phyloP scores from a whole-genome alignment of 805 yeast species.

The Yarrowia phangngaensis region DNA sequence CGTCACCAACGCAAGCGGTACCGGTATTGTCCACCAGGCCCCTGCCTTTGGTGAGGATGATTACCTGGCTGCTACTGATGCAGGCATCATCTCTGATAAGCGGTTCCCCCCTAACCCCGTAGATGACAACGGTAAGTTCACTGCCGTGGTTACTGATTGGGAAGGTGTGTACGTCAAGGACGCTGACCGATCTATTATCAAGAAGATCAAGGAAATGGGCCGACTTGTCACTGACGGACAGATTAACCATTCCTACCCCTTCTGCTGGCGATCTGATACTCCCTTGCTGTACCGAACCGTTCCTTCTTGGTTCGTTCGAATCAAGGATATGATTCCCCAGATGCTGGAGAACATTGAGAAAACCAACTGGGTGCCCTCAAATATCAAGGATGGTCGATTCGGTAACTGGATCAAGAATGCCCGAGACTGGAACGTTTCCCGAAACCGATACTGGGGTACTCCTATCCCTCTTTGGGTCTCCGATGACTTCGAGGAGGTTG shows the following conservation, averaged over 20 bases:
- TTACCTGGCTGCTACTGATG: slow-evolving; percentile 72
- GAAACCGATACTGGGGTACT: slow-evolving; percentile 99
- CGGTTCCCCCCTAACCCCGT: slow-evolving; percentile 86
- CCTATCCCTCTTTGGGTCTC: slow-evolving; percentile 98
- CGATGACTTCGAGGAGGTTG: slow-evolving; percentile 87
- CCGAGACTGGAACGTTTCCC: slow-evolving; percentile 97
- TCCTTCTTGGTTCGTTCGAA: slow-evolving; percentile 97
- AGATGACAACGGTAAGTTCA: slow-evolving; percentile 87
- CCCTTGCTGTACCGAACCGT: slow-evolving; percentile 94
- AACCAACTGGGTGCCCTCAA: slow-evolving; percentile 92
- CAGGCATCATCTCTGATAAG: slow-evolving; percentile 69
- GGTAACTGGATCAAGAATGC: slow-evolving; percentile 98
- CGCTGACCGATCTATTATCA: slow-evolving; percentile 89
- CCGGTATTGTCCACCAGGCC: slow-evolving; percentile 97
- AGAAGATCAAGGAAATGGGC: slow-evolving; percentile 72
- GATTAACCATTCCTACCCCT: slow-evolving; percentile 93
- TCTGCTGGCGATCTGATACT: slow-evolving; percentile 99
- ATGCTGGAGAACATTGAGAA: slow-evolving; percentile 80
- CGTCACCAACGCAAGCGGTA: slow-evolving; percentile 93
- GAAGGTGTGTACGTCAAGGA: slow-evolving; percentile 88
- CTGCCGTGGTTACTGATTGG: slow-evolving; percentile 67
- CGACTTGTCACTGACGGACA: slow-evolving; percentile 72
- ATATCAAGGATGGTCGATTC: slow-evolving; percentile 90
- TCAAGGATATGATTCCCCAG: slow-evolving; percentile 79
- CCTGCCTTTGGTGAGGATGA: slow-evolving; percentile 99